Conservation (phyloP, 176 grass and related monocot genomes). For the Musa schizocarpa region DNA sequence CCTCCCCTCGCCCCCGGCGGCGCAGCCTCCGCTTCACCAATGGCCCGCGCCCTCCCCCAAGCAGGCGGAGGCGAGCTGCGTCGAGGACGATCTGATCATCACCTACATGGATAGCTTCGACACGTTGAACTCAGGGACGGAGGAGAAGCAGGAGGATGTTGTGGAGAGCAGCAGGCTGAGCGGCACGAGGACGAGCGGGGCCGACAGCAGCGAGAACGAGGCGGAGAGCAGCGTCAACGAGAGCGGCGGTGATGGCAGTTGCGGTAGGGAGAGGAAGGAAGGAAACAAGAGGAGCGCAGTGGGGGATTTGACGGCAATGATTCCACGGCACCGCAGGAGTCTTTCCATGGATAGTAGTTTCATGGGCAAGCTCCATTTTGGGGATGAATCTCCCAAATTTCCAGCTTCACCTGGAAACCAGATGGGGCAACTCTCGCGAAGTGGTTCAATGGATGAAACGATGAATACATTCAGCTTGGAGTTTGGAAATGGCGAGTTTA, state of each 20-base stretch:
- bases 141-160: conserved; percentile 41
- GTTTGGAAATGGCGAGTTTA: conserved; percentile 68
- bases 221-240: conserved; percentile 53
- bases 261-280: conserved; percentile 20
- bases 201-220: conserved; percentile 70
- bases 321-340: conserved; percentile 65
- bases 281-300: conserved; percentile 33
- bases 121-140: conserved; percentile 2
- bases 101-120: conserved; percentile 19
- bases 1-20: not conserved
- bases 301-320: conserved; percentile 18
- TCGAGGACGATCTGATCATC: conserved; percentile 5
- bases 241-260: conserved; percentile 21
- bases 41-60: not conserved
- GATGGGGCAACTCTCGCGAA: conserved; percentile 25
- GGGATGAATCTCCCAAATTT: conserved; percentile 61
- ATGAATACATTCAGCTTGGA: conserved; percentile 44
- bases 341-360: conserved; percentile 85
- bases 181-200: conserved; percentile 7
- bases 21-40: not conserved
- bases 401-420: conserved; percentile 28
- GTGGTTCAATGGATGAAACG: conserved; percentile 50
- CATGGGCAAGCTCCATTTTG: conserved; percentile 74
- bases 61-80: not conserved
- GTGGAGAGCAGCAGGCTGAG: conserved; percentile 15